phyloP scores from a whole-genome alignment of 2,329 filamentous ascomycete species.

The Diaporthe amygdali region DNA sequence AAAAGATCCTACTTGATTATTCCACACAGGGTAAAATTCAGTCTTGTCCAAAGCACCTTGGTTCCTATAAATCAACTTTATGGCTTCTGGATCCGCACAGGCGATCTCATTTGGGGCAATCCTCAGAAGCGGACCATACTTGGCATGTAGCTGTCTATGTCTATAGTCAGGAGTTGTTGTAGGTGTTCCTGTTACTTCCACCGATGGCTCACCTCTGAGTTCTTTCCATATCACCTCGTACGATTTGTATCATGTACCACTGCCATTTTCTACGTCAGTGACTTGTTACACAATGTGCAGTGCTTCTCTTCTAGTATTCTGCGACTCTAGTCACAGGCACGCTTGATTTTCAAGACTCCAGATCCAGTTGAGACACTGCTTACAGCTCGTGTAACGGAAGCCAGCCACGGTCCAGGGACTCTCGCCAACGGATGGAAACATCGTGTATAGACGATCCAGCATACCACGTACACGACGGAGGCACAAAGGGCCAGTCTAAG shows the following conservation, averaged over 20 bases:
- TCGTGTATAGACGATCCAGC: conserved; percentile 8
- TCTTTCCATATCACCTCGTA: conserved; percentile 3
- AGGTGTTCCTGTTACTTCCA: background rate
- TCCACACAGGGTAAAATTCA: conserved; percentile 2
- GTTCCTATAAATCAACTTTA: conserved; percentile 2
- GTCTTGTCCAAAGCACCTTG: conserved; percentile 4
- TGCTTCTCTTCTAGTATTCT: background rate
- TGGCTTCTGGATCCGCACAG: background rate
- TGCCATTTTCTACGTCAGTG: background rate
- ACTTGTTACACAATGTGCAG: background rate
- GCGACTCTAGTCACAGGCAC: too few relatives aligned
- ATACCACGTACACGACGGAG: background rate
- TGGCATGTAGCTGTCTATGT: background rate
- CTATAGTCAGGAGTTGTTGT: background rate
- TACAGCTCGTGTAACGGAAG: background rate
- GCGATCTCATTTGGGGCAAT: conserved; percentile 3
- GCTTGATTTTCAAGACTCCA: too few relatives aligned
- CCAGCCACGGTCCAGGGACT: conserved; percentile 7
- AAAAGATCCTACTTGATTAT: background rate
- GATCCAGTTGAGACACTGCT: background rate
- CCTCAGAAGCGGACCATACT: background rate
- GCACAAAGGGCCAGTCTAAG: background rate
- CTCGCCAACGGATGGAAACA: conserved; percentile 2
- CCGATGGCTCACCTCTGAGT: conserved; percentile 1
- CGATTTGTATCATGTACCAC: conserved; percentile 10